Percentiles rank a stretch among this genome's conserved stretches.
Conservation (phyloP, 2,329 filamentous ascomycete species). For the Aspergillus oerlinghausenensis region DNA sequence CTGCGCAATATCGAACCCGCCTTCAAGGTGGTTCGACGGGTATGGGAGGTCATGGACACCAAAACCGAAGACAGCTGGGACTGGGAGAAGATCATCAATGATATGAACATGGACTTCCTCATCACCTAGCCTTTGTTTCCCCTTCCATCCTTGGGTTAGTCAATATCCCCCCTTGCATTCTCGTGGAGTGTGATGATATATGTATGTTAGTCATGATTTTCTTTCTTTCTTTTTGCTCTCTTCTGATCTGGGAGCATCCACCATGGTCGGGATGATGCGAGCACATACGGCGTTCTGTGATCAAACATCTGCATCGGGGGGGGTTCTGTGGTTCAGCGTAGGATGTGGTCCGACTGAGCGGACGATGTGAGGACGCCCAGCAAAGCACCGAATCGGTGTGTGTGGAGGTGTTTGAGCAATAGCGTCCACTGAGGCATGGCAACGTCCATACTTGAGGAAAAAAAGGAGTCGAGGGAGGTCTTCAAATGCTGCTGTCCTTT, state of each 20-base stretch:
- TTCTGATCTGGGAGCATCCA: neutral
- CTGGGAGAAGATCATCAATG: constrained; percentile 57
- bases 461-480: neutral
- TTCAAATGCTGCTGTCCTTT: neutral
- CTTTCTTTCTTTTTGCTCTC: neutral
- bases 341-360: neutral
- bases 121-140: constrained; percentile 44
- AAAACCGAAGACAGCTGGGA: constrained; percentile 57
- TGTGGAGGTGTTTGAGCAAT: neutral
- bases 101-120: constrained; percentile 58
- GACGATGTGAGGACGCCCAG: neutral
- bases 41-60: constrained; percentile 59
- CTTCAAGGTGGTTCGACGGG: constrained; percentile 50
- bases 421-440: neutral
- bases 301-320: neutral
- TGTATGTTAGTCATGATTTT: neutral
- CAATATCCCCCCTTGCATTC: constrained; percentile 3
- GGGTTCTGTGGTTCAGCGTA: neutral
- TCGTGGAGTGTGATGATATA: neutral
- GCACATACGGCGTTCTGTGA: neutral
- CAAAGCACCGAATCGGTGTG: neutral
- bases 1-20: constrained; percentile 57
- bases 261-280: neutral
- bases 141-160: neutral
- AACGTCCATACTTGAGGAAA: neutral